Evolutionary conservation across 2,329 filamentous ascomycete species (phyloP).

Genomic region (Fusarium sp.): DNA sequence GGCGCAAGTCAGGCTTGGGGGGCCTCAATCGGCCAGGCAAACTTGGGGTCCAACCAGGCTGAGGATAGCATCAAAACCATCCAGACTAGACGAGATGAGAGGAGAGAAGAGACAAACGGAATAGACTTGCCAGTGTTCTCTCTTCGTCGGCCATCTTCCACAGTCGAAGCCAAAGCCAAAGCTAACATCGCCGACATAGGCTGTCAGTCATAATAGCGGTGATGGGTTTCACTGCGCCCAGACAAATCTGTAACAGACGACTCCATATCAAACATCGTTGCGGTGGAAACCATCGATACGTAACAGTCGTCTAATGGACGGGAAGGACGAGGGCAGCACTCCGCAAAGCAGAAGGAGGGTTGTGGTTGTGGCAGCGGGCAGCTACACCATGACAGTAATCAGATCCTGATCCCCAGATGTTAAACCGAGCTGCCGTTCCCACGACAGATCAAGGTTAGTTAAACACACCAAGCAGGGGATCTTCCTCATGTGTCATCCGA

Average conservation of each 20-base stretch:
- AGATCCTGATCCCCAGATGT: conserved; percentile 42
- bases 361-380: conserved; percentile 11
- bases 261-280: conserved; percentile 38
- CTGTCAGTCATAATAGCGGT: conserved; percentile 40
- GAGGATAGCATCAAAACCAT: conserved; percentile 12
- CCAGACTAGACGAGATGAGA: conserved; percentile 10
- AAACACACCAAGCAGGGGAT: conserved; percentile 37
- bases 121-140: conserved; percentile 25
- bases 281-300: conserved; percentile 41
- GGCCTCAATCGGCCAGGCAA: conserved; percentile 46
- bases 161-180: conserved; percentile 2
- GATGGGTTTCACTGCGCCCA: conserved; percentile 33
- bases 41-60: conserved; percentile 39
- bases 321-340: conserved; percentile 13
- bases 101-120: conserved; percentile 17
- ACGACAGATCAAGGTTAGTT: conserved; percentile 32
- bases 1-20: conserved; percentile 49
- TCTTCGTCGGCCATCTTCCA: conserved; percentile 23
- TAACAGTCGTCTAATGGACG: conserved; percentile 36
- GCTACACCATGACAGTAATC: conserved; percentile 34
- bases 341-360: conserved; percentile 26
- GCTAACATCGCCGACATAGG: conserved; percentile 29
- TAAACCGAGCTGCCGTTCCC: conserved; percentile 37
- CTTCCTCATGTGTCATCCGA: conserved; percentile 47
- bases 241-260: conserved; percentile 42